Conservation (phyloP, 129 eudicot genomes). For the Lonicera japonica region DNA sequence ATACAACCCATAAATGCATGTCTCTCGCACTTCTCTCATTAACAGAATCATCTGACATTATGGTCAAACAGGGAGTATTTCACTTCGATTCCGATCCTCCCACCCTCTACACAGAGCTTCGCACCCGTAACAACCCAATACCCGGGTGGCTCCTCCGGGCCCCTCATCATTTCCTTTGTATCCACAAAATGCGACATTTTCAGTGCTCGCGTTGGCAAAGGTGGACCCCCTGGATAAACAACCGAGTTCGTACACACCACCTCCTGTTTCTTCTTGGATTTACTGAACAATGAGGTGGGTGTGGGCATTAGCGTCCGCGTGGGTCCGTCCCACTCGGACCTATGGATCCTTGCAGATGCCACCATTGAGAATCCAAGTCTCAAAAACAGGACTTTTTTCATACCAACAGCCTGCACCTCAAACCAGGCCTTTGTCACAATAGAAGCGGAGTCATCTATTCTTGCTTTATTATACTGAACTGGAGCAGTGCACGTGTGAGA, state of each 20-base stretch:
- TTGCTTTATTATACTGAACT: constrained; percentile 53
- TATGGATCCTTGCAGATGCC: constrained; percentile 57
- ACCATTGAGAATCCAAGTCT: constrained; percentile 82
- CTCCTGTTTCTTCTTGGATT: constrained; percentile 16
- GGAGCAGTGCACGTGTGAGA: constrained; percentile 91
- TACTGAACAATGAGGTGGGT: constrained; percentile 22
- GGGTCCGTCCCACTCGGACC: constrained; percentile 92
- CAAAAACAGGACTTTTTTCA: constrained; percentile 78
- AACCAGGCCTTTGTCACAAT: constrained; percentile 94
- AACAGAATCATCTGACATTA: constrained; percentile 67
- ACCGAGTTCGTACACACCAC: constrained; percentile 78
- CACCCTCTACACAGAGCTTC: constrained; percentile 67
- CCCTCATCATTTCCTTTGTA: constrained; percentile 81
- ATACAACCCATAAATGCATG: neutral
- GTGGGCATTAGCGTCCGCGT: constrained; percentile 50
- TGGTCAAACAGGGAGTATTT: constrained; percentile 72
- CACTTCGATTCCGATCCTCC: constrained; percentile 63
- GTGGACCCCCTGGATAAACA: constrained; percentile 80
- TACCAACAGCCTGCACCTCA: constrained; percentile 72
- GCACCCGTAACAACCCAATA: constrained; percentile 97
- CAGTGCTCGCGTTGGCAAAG: constrained; percentile 47
- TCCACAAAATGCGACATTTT: constrained; percentile 71
- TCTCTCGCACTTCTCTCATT: constrained; percentile 16
- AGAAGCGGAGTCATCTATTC: constrained; percentile 68
- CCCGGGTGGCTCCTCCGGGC: constrained; percentile 92